Percentiles rank a stretch among this genome's conserved stretches.
These are phyloP conservation scores for Apiospora sp. DNA, from an alignment of 2,329 filamentous ascomycete genomes.

Conservation along the genomic window DNA sequence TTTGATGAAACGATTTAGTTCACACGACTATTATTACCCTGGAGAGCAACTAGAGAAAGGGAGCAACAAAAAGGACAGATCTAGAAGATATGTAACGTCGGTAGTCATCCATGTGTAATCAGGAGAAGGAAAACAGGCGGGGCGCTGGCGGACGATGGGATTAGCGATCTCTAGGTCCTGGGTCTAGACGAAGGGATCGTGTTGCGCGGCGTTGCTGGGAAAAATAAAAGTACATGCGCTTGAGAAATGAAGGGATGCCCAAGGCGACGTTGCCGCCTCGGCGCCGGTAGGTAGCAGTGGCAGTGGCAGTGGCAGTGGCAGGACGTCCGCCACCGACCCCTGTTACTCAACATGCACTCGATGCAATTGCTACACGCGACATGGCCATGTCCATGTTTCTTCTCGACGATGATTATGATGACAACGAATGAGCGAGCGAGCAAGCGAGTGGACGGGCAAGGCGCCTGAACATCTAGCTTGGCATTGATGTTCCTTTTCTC, in stretches of 20 bases:
- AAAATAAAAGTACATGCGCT: not conserved
- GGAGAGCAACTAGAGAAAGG: not conserved
- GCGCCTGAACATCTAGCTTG: not conserved
- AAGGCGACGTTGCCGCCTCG: not conserved
- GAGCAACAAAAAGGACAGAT: not conserved
- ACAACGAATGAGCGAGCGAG: not conserved
- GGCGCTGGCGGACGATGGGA: not conserved
- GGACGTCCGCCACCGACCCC: not conserved
- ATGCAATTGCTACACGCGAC: not conserved
- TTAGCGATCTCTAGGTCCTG: constrained; percentile 5
- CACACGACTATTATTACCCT: not conserved
- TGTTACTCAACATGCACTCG: not conserved
- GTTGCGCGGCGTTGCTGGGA: not conserved
- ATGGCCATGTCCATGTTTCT: not conserved
- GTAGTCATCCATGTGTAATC: not conserved
- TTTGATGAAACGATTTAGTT: too few species aligned
- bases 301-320: not conserved
- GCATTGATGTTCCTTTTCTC: not conserved
- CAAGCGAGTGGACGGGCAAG: too few species aligned
- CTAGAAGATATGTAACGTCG: not conserved
- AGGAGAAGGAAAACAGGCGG: not conserved
- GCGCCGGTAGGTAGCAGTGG: not conserved
- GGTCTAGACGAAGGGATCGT: constrained; percentile 11
- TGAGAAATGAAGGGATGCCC: not conserved
- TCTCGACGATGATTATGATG: not conserved